phyloP scores from a whole-genome alignment of 768 basidiomycete species.

The Tubosaeta brunneosetosa region DNA sequence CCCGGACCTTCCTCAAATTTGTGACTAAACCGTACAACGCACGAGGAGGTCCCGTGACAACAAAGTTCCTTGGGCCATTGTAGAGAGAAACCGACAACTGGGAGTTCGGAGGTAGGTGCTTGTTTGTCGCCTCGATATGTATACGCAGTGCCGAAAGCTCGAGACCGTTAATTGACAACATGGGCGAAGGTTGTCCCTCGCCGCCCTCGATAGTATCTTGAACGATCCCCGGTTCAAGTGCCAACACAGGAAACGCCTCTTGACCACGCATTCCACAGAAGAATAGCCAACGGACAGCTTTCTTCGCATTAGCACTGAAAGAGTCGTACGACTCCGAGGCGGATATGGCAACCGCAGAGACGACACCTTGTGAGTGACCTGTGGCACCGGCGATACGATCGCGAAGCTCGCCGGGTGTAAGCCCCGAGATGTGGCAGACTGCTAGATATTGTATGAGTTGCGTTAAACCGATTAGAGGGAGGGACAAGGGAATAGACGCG shows the following conservation, averaged over 20 bases:
- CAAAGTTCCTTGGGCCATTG: conserved; percentile 88
- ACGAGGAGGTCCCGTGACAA: conserved; percentile 87
- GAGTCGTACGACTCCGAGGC: conserved; percentile 73
- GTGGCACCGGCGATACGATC: conserved; percentile 78
- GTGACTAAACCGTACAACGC: conserved; percentile 94
- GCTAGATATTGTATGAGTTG: conserved; percentile 92
- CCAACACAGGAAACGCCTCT: conserved; percentile 87
- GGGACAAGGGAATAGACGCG: conserved; percentile 88
- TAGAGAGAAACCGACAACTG: conserved; percentile 82
- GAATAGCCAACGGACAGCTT: conserved; percentile 90
- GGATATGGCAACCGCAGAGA: conserved; percentile 87
- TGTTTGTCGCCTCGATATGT: conserved; percentile 85
- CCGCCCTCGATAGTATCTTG: conserved; percentile 87
- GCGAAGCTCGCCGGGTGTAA: conserved; percentile 79
- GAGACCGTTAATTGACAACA: conserved; percentile 88
- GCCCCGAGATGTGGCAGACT: conserved; percentile 66
- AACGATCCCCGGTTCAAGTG: conserved; percentile 83
- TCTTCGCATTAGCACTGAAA: conserved; percentile 69
- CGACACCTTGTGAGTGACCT: conserved; percentile 96
- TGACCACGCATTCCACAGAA: conserved; percentile 91
- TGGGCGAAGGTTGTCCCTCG: conserved; percentile 89
- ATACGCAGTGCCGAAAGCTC: conserved; percentile 68
- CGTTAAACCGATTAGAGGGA: conserved; percentile 94
- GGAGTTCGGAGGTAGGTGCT: conserved; percentile 73
- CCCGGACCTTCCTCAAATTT: conserved; percentile 84